Conservation (phyloP, 176 grass and related monocot genomes). For the Aegilops longissima region DNA sequence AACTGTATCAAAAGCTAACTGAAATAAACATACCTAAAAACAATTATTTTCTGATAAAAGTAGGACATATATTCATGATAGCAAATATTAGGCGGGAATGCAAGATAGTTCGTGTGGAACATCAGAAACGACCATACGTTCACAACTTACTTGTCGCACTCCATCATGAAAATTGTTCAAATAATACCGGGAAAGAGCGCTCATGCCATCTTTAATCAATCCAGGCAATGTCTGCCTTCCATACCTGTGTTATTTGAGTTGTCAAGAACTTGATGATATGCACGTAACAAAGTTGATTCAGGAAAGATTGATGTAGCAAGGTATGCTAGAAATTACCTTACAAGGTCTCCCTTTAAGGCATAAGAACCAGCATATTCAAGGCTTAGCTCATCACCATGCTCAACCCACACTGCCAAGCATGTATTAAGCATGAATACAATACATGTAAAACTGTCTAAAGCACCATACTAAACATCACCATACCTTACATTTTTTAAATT, state of each 20-base stretch:
- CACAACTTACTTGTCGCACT: constrained; percentile 64
- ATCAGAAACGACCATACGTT: constrained; percentile 8
- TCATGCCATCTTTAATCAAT: constrained; percentile 91
- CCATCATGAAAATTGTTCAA: constrained; percentile 98
- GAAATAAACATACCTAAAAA: constrained; percentile 9
- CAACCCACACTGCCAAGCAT: constrained; percentile 75
- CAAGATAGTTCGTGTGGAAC: neutral
- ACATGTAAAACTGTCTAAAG: constrained; percentile 4
- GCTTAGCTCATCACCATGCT: constrained; percentile 97
- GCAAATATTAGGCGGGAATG: constrained; percentile 5
- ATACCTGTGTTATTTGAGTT: constrained; percentile 54
- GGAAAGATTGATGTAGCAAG: constrained; percentile 5
- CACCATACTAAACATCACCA: constrained; percentile 19
- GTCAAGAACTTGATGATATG: constrained; percentile 13
- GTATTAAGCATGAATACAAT: constrained; percentile 25
- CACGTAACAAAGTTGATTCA: constrained; percentile 4
- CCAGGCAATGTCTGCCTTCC: constrained; percentile 93
- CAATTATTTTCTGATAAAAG: constrained; percentile 2
- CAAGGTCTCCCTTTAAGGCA: constrained; percentile 92
- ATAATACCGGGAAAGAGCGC: constrained; percentile 95
- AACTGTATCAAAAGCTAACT: neutral
- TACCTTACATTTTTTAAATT: constrained; percentile 84
- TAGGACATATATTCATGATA: neutral
- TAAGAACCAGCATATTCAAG: constrained; percentile 93
- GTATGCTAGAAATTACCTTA: constrained; percentile 60